Evolutionary conservation across 1,284 basidiomycete genomes (phyloP).

Genomic region (Takashimella tepidaria): DNA sequence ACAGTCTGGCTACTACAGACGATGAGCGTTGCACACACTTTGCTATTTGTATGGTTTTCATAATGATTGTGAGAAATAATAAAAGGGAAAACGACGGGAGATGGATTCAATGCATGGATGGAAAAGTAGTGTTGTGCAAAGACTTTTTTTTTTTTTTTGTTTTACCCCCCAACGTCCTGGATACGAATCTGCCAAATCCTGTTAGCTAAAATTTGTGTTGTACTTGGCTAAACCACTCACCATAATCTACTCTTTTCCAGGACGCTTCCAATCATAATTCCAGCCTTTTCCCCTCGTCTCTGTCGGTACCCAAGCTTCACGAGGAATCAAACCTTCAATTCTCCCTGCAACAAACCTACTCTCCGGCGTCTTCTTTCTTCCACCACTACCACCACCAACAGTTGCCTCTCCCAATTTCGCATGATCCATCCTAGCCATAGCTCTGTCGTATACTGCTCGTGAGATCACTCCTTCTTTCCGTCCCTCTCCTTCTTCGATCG

Average conservation of each 20-base stretch:
- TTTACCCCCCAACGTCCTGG: too few relatives aligned
- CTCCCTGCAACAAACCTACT: constrained; percentile 67
- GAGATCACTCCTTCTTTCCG: constrained; percentile 12
- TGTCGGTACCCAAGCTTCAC: constrained; percentile 45
- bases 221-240: too few relatives aligned
- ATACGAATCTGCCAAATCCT: too few relatives aligned
- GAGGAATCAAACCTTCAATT: constrained; percentile 74
- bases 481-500: constrained; percentile 6
- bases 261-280: constrained; percentile 45
- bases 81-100: too few relatives aligned
- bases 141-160: too few relatives aligned
- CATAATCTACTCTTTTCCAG: constrained; percentile 21
- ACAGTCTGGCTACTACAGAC: too few relatives aligned
- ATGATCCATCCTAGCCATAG: constrained; percentile 62
- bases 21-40: too few relatives aligned
- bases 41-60: too few relatives aligned
- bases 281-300: constrained; percentile 46
- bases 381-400: constrained; percentile 49
- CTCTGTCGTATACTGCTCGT: constrained; percentile 59
- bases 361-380: constrained; percentile 58
- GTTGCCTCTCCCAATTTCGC: constrained; percentile 49
- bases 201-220: too few relatives aligned
- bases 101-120: too few relatives aligned
- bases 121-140: too few relatives aligned
- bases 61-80: too few relatives aligned